Base-by-base conservation (phyloP, 805 yeast species). In the Metschnikowia henanensis region DNA sequence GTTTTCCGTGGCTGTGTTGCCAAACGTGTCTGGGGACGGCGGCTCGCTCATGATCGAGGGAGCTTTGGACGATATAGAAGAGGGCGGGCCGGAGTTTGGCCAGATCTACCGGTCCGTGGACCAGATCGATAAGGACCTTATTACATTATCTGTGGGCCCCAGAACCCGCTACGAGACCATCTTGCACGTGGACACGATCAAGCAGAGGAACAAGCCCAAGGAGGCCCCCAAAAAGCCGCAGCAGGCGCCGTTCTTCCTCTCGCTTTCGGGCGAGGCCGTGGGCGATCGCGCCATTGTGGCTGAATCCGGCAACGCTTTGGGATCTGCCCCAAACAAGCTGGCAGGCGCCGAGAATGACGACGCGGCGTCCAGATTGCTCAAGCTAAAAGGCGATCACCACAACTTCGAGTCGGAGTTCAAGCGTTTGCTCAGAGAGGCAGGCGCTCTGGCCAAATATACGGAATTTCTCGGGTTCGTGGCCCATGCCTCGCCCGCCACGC, bases 211-310 rank as follows among this genome's bases (percentile, higher is more conserved):
- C 60, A 92, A 88, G 65, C 97, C 99, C 18, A 81, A 72, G 39
- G 97, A 89, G 60, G 85, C 92, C 1, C 87, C 94, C 26, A 87
- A 87, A 70, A 87, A 83, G 52, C 88, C 96, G 1, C 86, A 85
- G 52, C 76, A 81, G 48, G 80, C 87, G 0, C 83, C 84, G 13
- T 94, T 95, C 64, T 95, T 95, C 72, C 70, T 94, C 46, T 77
- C 80, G 35, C 68, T 84, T 17, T 59, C 79, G 4, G 88, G 89
- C 23, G 80, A 75, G 40, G 72, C 72, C n/a, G 84, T 83, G 41
- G 91, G 90, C 45, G 88, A 84, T 57, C 77, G 80, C 22, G 89
- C 90, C 0, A 60, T 67, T 35, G 77, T 65, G 33, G 76, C 75
- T 4, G 81, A 76, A 52, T 60, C 61, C 2, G 65, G 50, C 12